Evolutionary conservation across 148 eudicot species (phyloP).

Genomic region (Salicornia ramosissima): DNA sequence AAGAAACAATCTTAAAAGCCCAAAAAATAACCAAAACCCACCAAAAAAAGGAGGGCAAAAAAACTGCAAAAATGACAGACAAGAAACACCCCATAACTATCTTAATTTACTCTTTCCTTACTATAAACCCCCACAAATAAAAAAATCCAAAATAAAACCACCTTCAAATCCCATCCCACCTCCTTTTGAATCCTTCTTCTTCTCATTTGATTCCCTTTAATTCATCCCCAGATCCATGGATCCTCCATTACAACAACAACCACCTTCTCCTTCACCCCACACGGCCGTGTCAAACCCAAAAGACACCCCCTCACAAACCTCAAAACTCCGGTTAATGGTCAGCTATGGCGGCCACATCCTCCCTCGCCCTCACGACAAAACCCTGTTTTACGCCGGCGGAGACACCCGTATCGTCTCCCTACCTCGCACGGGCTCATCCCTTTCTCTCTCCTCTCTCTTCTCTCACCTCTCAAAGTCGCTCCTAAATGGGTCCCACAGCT

Average conservation of each 20-base stretch:
- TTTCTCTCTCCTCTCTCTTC: slow-evolving; percentile 37
- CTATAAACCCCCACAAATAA: background rate
- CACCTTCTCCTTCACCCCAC: slow-evolving; percentile 16
- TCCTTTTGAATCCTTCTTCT: background rate
- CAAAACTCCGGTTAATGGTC: slow-evolving; percentile 70
- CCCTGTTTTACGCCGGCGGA: slow-evolving; percentile 76
- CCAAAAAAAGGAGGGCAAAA: too few species aligned
- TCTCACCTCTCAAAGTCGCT: slow-evolving; percentile 46
- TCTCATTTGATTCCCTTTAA: background rate
- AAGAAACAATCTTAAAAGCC: too few species aligned
- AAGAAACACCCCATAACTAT: too few species aligned
- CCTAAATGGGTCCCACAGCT: slow-evolving; percentile 33
- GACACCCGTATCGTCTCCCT: slow-evolving; percentile 78
- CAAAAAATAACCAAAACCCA: too few species aligned
- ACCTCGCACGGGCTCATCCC: slow-evolving; percentile 37
- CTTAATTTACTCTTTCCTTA: too few species aligned
- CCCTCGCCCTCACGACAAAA: slow-evolving; percentile 66
- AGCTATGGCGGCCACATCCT: slow-evolving; percentile 80
- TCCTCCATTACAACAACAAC: slow-evolving; percentile 17
- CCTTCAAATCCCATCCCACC: background rate
- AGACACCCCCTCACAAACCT: background rate
- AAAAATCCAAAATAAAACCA: background rate
- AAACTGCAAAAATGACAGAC: too few species aligned
- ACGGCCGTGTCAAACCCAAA: background rate
- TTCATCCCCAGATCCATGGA: slow-evolving; percentile 13